A percentile compares a stretch with the other conserved stretches of the same genome.
phyloP scores from a whole-genome alignment of 345 rosid species.

The Passiflora organensis region DNA sequence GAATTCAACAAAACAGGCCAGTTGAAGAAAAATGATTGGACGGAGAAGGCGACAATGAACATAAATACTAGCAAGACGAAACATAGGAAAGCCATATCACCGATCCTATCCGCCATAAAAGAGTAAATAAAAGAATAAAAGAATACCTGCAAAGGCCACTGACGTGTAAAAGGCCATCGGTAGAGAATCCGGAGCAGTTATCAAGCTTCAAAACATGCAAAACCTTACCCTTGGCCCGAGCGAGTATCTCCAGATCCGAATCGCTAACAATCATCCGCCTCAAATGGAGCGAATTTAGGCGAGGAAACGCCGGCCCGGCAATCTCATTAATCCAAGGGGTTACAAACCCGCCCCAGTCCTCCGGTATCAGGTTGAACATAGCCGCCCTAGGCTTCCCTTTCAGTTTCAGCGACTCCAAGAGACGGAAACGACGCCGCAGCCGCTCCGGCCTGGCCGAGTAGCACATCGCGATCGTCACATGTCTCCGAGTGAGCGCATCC shows the following conservation, averaged over 20 bases:
- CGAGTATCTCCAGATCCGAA: conserved; percentile 68
- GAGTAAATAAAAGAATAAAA: too few relatives aligned
- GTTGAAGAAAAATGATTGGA: too few relatives aligned
- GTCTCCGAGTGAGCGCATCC: conserved; percentile 67
- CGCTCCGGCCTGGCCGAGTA: conserved; percentile 66
- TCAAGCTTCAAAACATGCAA: conserved; percentile 69
- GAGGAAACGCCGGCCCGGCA: conserved; percentile 33
- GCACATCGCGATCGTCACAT: conserved; percentile 71
- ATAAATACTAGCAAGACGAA: too few relatives aligned
- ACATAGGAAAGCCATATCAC: too few relatives aligned
- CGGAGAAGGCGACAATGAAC: too few relatives aligned
- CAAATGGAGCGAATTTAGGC: conserved; percentile 67
- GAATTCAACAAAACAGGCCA: neutral
- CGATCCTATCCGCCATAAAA: too few relatives aligned
- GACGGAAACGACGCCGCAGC: conserved; percentile 44
- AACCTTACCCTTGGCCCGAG: conserved; percentile 36
- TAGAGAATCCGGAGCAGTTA: conserved; percentile 82
- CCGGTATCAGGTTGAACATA: conserved; percentile 90
- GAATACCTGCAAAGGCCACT: conserved; percentile 69
- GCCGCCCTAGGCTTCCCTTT: conserved; percentile 94
- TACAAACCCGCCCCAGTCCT: conserved; percentile 88
- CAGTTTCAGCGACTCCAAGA: conserved; percentile 68
- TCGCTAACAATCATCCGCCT: conserved; percentile 80
- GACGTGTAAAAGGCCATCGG: conserved; percentile 72
- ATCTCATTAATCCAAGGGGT: conserved; percentile 76